These are phyloP conservation scores for Oryza nivara DNA, from an alignment of 176 grass and related monocot species.

Conservation along the genomic window DNA sequence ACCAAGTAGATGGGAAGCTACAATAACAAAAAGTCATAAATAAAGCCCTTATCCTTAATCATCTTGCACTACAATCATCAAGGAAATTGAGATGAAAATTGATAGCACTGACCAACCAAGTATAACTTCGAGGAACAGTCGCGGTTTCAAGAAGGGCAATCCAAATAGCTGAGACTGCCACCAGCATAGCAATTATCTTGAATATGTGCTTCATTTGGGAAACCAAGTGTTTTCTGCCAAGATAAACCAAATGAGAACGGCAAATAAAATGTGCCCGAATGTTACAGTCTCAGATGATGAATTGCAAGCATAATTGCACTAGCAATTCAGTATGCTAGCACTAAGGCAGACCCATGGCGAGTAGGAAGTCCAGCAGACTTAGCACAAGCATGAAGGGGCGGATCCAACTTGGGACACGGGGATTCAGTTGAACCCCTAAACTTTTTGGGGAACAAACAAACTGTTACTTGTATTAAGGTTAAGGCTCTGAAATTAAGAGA, in stretches of 20 bases:
- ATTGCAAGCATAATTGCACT: not conserved
- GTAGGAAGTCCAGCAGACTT: not conserved
- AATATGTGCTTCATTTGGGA: slow-evolving; percentile 58
- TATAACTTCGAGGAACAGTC: slow-evolving; percentile 65
- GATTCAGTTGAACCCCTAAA: too few species aligned
- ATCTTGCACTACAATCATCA: not conserved
- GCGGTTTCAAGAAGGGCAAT: slow-evolving; percentile 62
- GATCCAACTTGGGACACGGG: too few species aligned
- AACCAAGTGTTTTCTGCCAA: not conserved
- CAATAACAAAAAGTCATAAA: not conserved
- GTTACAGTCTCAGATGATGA: not conserved
- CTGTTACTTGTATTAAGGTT: too few species aligned
- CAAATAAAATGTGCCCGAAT: not conserved
- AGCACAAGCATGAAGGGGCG: not conserved
- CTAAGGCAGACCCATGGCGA: not conserved
- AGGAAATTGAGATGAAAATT: slow-evolving; percentile 1
- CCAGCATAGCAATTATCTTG: slow-evolving; percentile 60
- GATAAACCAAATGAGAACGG: not conserved
- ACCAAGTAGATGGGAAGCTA: slow-evolving; percentile 91
- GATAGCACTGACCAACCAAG: slow-evolving; percentile 77
- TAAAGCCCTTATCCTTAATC: not conserved
- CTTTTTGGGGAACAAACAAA: too few species aligned
- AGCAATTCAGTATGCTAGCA: not conserved
- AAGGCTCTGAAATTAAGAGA: too few species aligned
- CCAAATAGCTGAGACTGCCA: slow-evolving; percentile 62